Base-by-base conservation (phyloP, 192 early-diverging fungal genomes). In the Coemansia sp. region DNA sequence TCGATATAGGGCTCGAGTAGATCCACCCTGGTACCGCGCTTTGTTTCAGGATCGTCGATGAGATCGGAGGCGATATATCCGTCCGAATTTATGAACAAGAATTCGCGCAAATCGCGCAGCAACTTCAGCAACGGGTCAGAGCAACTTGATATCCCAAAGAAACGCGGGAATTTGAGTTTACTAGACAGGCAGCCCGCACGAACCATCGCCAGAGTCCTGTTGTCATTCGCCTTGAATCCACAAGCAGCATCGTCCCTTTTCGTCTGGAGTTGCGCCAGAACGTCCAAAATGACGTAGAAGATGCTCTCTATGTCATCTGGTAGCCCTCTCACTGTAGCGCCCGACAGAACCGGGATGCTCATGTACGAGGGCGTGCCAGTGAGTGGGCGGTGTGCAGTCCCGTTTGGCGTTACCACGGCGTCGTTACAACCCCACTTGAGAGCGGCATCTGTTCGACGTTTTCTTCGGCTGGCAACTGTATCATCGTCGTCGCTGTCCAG, bases 231-330 rank as follows among this genome's bases (percentile, higher is more conserved):
- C 1, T 20, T 20, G 5, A 62, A 62, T 29, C 60, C 60, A n/a
- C 33, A 31, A 11, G 27, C 54, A 29, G 29, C 54, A 29, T 29
- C 8, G 27, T 57, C 54, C 29, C 3, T 9, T 6, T 24, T 57
- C 13, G 54, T 27, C 54, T 57, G 54, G 24, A 57, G 54, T 11
- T 8, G 10, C 24, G 29, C 11, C 54, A 24, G 12, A 57, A 29
- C 60, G 38, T 40, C n/a, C 34, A 62, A 62, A 13, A 62, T 31
- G 36, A 72, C 69, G 49, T 71, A 76, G 46, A 76, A 66, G 0
- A 66, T 36, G 31, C 70, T 68, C 62, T 78, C 76, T 0, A 73
- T 5, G 24, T 78, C 76, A 20, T 78, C 60, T 1, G 62, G 22
- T 5, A 78, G 20, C 3, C 67, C 41, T 13, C 67, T 63, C 5